Evolutionary conservation across 169 alveolate genomes (phyloP), one percentile per base, ranked within the genome.

Genomic region (Plasmodium sp.): DNA sequence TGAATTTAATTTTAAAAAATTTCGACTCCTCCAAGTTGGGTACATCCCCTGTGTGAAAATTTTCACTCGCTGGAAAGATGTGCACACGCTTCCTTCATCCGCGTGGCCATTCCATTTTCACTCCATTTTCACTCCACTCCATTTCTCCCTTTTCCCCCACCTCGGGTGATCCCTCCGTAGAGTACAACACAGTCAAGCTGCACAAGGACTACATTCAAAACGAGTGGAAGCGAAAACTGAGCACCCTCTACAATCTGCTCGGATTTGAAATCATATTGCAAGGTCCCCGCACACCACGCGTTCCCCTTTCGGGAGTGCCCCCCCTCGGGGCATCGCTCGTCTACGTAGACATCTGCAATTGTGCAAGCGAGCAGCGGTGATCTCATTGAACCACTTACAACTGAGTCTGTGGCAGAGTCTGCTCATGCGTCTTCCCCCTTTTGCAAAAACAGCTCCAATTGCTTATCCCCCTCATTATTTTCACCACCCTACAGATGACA

Each of bases 231-330:
- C 71, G 74, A 51, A 90, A 90, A 90, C 36, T 90, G 75, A 80
- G 74, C 41, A 81, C 94, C n/a, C 58, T 90, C 33, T 90, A 79
- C 71, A 81, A 90, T 43, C 92, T 90, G 33, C 51, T 90, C 36
- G 94, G 94, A 67, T 90, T 90, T 81, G 91, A 81, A 45, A 90
- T 81, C 34, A 81, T 71, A n/a, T 75, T 81, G n/a, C 62, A 79
- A 54, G 94, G 94, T 90, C n/a, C 34, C 43, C 45, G 27, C 54
- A 54, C 34, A 62, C 22, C n/a, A 83, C 18, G 33, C 5, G 16
- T 5, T 62, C 31, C 33, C 74, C 36, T 27, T 39, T 27, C 84
- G 48, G 48, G 54, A 10, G 6, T 72, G 12, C 33, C 12, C 79
- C 45, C 71, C 41, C 16, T 33, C 9, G 72, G n/a, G 39, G 9